A percentile compares a stretch with the other conserved stretches of the same genome.
Conservation (phyloP, 768 basidiomycete genomes). For the Suillus ampliporus region DNA sequence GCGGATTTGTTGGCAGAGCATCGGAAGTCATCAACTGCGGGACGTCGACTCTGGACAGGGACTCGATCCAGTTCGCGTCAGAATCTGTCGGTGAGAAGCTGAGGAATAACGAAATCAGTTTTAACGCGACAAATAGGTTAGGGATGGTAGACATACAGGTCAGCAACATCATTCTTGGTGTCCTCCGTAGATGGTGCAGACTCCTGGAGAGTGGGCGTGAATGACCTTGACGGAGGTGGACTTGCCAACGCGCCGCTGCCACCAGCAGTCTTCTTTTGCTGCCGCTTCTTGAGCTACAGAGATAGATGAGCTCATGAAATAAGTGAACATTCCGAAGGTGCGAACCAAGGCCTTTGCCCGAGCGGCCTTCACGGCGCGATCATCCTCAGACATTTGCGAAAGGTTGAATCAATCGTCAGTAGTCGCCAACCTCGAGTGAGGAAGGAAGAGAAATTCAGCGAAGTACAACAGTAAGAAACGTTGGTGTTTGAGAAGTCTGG, state of each 20-base stretch:
- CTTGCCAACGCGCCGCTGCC: conserved; percentile 45
- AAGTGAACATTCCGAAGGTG: conserved; percentile 11
- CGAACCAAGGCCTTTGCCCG: conserved; percentile 83
- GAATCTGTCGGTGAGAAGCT: conserved; percentile 53
- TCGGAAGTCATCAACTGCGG: conserved; percentile 31
- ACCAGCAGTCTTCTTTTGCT: conserved; percentile 69
- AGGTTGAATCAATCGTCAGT: conserved; percentile 19
- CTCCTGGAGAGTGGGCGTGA: conserved; percentile 58
- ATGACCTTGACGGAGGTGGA: conserved; percentile 53
- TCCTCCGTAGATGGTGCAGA: conserved; percentile 40
- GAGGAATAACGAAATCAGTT: conserved; percentile 17
- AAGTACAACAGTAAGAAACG: conserved; percentile 9
- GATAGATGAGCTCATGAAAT: conserved; percentile 14
- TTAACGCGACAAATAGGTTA: conserved; percentile 10
- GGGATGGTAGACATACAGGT: conserved; percentile 60
- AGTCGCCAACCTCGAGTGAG: background rate
- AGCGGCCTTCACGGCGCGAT: conserved; percentile 82
- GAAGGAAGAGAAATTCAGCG: conserved; percentile 12
- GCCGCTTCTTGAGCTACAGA: conserved; percentile 78
- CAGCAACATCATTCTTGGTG: conserved; percentile 58
- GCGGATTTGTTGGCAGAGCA: conserved; percentile 40
- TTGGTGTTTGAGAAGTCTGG: background rate
- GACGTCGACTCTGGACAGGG: conserved; percentile 53
- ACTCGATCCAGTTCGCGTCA: conserved; percentile 63
- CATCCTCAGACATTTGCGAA: conserved; percentile 66